Percentiles rank a stretch among this genome's conserved stretches.
These are phyloP conservation scores for Corylus heterophylla DNA, from an alignment of 306 rosid genomes.

Conservation along the genomic window DNA sequence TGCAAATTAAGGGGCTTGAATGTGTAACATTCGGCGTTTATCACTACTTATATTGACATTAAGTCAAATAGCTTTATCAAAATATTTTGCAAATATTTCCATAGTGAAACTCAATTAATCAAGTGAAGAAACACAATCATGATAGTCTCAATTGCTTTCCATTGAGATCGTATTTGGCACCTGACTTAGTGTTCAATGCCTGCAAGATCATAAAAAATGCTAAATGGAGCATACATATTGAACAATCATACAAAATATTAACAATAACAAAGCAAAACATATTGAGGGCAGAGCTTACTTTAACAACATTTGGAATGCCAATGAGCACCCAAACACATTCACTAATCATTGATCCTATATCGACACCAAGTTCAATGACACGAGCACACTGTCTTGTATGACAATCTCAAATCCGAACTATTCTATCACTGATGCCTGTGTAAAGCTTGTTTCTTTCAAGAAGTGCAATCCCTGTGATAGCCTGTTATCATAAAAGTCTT, in stretches of 20 bases:
- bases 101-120: too few species aligned
- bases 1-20: too few species aligned
- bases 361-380: slow-evolving; percentile 26
- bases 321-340: slow-evolving; percentile 52
- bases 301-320: slow-evolving; percentile 42
- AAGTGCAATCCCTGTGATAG: slow-evolving; percentile 44
- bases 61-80: not conserved
- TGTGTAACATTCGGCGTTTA: too few species aligned
- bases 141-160: slow-evolving; percentile 11
- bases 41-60: not conserved
- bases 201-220: slow-evolving; percentile 15
- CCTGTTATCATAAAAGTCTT: slow-evolving; percentile 21
- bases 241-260: not conserved
- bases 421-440: slow-evolving; percentile 45
- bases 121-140: too few species aligned
- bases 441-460: slow-evolving; percentile 42
- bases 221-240: not conserved
- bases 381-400: slow-evolving; percentile 36
- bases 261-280: not conserved
- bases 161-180: slow-evolving; percentile 27
- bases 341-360: slow-evolving; percentile 40
- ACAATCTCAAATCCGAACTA: slow-evolving; percentile 51
- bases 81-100: too few species aligned
- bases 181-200: slow-evolving; percentile 48
- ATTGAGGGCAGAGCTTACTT: slow-evolving; percentile 31